Percentiles rank a stretch among this genome's conserved stretches.
phyloP scores from a whole-genome alignment of 2,329 filamentous ascomycete genomes.

The Colletotrichum echinochloae region DNA sequence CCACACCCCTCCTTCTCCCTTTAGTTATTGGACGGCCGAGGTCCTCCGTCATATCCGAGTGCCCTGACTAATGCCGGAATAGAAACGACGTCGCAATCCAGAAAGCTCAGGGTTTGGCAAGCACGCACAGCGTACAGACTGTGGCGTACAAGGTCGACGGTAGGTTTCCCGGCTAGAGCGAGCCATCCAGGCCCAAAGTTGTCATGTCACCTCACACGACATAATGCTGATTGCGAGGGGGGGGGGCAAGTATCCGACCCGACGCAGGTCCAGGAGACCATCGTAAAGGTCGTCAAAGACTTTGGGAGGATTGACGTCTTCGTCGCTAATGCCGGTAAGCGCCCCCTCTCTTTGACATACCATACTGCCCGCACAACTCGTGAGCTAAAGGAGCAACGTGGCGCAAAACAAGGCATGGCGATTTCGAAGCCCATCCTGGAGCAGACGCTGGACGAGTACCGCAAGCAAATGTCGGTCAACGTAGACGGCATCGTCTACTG shows the following conservation, averaged over 20 bases:
- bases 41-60: not conserved
- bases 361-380: too few species aligned
- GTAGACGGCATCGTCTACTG: slow-evolving; percentile 61
- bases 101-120: slow-evolving; percentile 50
- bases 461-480: slow-evolving; percentile 65
- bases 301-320: slow-evolving; percentile 58
- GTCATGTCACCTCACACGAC: not conserved
- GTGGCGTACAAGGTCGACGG: slow-evolving; percentile 58
- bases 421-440: slow-evolving; percentile 68
- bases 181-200: not conserved
- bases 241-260: slow-evolving; percentile 55
- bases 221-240: too few species aligned
- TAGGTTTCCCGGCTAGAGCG: slow-evolving; percentile 31
- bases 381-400: not conserved
- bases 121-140: slow-evolving; percentile 51
- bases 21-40: not conserved
- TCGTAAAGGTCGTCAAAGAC: slow-evolving; percentile 51
- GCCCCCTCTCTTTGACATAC: too few species aligned
- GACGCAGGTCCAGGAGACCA: slow-evolving; percentile 49
- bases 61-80: not conserved
- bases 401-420: slow-evolving; percentile 54
- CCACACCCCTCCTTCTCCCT: not conserved
- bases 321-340: slow-evolving; percentile 56
- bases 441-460: slow-evolving; percentile 63
- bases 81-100: slow-evolving; percentile 48